A percentile compares a stretch with the other conserved stretches of the same genome.
Conservation (phyloP, 495 filamentous ascomycete genomes). For the Hypoxylon rickii region DNA sequence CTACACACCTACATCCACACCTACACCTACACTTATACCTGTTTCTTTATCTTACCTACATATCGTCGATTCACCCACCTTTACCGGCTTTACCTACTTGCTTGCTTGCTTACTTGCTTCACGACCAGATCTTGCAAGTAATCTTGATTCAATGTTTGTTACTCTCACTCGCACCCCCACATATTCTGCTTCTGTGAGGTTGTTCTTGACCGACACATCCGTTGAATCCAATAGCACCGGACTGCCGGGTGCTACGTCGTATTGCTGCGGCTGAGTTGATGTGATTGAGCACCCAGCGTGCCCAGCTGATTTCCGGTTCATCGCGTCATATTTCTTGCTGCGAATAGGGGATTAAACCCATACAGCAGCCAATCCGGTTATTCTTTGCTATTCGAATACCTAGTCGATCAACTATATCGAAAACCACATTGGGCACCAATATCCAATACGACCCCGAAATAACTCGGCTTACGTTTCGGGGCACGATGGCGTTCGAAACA, state of each 20-base stretch:
- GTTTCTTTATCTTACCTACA: no score
- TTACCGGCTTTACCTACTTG: no score
- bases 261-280: slow-evolving; percentile 22
- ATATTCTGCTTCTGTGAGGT: slow-evolving; percentile 9
- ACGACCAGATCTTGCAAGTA: no score
- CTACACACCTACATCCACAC: not conserved
- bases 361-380: not conserved
- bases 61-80: no score
- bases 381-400: not conserved
- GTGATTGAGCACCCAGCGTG: slow-evolving; percentile 1
- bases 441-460: not conserved
- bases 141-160: slow-evolving; percentile 18
- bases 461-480: not conserved
- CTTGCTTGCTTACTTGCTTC: no score
- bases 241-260: slow-evolving; percentile 20
- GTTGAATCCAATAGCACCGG: not conserved
- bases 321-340: not conserved
- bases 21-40: not conserved
- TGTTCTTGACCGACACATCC: slow-evolving; percentile 4
- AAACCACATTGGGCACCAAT: slow-evolving; percentile 18
- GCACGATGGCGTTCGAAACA: slow-evolving; percentile 40
- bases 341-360: no score
- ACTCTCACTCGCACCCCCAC: slow-evolving; percentile 1
- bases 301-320: not conserved
- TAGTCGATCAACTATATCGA: slow-evolving; percentile 1